Base-by-base conservation (phyloP, 2,329 filamentous ascomycete genomes). In the Aspergillus niger region DNA sequence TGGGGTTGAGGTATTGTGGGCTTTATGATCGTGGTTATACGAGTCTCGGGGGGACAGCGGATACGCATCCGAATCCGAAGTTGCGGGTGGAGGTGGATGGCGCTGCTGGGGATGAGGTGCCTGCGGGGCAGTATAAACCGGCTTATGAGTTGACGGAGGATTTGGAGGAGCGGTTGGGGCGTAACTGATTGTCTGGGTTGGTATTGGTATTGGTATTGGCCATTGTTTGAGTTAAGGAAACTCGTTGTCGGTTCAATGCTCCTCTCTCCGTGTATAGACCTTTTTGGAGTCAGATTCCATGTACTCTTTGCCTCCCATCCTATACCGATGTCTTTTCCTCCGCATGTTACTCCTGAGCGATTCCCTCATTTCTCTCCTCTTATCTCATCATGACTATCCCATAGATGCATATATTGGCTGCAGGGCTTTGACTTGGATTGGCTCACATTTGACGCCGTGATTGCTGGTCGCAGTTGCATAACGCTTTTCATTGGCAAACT, bases 11-110 rank as follows among this genome's bases (percentile, higher is more conserved):
- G 5, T 99, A 97, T 73, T 98, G 95, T 76, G 79, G 82, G 10
- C 81, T 99, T 26, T 99, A 99, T 76, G 92, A 97, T 74, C 81
- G 82, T 66, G 94, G 94, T 8, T 97, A 95, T 77, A 97, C 95
- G 2, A 94, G 90, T 65, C 82, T 99, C n/a, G 95, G 95, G 20
- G 94, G 95, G 3, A 92, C 87, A 24, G 88, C 87, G 58, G 92
- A 99, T 77, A 99, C 95, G 2, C 85, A 90, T 65, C 93, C 92
- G 0, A 99, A 99, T 72, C 95, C 95, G 8, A 86, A 85, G 38
- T 77, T 96, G 69, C 84, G 81, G 58, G 57, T 69, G 36, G 67
- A 67, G 32, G 32, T 36, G 26, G 15, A 17, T 39, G 63, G 64
- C n/a, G 8, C 10, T 30, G 71, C 69, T 26, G 64, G 61, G 48